A percentile compares a stretch with the other conserved stretches of the same genome.
Conservation (phyloP, 73 alveolate species). For the Loxodes magnus region DNA sequence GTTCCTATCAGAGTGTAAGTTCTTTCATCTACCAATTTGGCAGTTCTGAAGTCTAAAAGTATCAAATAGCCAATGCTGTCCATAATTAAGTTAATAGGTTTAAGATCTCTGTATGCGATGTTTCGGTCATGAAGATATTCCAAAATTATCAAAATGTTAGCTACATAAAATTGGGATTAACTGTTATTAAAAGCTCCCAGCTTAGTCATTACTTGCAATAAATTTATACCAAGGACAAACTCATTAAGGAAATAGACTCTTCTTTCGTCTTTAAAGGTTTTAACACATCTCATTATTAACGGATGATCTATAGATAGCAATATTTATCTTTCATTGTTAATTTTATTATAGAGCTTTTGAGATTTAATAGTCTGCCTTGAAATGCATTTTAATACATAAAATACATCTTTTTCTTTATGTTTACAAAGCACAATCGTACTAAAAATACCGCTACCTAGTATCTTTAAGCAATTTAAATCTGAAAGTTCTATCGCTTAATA, state of each 20-base stretch:
- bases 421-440: conserved; percentile 54
- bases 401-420: conserved; percentile 21
- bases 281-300: conserved; percentile 53
- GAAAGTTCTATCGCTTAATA: conserved; percentile 33
- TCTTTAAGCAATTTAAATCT: conserved; percentile 32
- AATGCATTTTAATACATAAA: conserved; percentile 54
- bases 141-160: conserved; percentile 42
- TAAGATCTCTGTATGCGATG: conserved; percentile 55
- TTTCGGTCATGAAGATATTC: conserved; percentile 55
- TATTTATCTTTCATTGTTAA: conserved; percentile 39
- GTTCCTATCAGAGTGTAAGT: conserved; percentile 60
- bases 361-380: neutral
- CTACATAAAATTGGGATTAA: conserved; percentile 53
- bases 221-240: conserved; percentile 47
- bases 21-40: conserved; percentile 47
- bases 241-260: conserved; percentile 57
- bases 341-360: conserved; percentile 8
- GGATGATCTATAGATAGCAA: conserved; percentile 66
- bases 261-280: conserved; percentile 45
- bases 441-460: conserved; percentile 58
- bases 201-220: conserved; percentile 28
- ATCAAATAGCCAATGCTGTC: conserved; percentile 54
- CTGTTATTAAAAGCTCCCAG: conserved; percentile 32
- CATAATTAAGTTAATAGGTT: conserved; percentile 62
- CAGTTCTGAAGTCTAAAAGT: conserved; percentile 56